Conservation (phyloP, 495 filamentous ascomycete species). For the Xylaria venustula region DNA sequence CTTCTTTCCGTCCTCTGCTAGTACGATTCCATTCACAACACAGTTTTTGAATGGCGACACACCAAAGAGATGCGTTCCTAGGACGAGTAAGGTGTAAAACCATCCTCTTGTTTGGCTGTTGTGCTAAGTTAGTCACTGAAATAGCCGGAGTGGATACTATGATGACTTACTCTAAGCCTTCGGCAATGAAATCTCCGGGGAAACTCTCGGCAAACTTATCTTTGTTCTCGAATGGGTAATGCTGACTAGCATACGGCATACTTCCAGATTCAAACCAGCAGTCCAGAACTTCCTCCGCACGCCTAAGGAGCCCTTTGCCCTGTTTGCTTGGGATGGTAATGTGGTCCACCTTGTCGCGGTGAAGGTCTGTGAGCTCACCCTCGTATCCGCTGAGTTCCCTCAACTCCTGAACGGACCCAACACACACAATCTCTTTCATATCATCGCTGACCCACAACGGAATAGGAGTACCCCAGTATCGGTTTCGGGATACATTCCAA, state of each 20-base stretch:
- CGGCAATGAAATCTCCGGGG: slow-evolving; percentile 95
- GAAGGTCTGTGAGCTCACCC: slow-evolving; percentile 85
- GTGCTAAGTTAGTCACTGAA: slow-evolving; percentile 8
- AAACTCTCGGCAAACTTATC: slow-evolving; percentile 78
- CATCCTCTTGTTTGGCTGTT: slow-evolving; percentile 61
- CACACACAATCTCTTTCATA: slow-evolving; percentile 78
- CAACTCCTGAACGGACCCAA: slow-evolving; percentile 84
- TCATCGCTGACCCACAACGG: slow-evolving; percentile 93
- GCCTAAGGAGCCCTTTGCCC: slow-evolving; percentile 80
- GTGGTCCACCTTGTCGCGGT: slow-evolving; percentile 91
- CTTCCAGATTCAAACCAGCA: slow-evolving; percentile 92
- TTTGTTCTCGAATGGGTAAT: slow-evolving; percentile 93
- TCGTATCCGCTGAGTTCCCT: slow-evolving; percentile 82
- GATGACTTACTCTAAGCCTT: slow-evolving; percentile 81
- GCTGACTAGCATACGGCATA: slow-evolving; percentile 92
- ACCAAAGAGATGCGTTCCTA: slow-evolving; percentile 89
- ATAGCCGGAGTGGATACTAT: not conserved
- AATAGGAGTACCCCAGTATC: slow-evolving; percentile 96
- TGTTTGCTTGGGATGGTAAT: slow-evolving; percentile 94
- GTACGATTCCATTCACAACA: slow-evolving; percentile 93
- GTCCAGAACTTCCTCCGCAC: slow-evolving; percentile 92
- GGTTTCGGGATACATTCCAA: slow-evolving; percentile 94
- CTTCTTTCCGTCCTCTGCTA: slow-evolving; percentile 96
- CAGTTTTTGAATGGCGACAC: slow-evolving; percentile 93
- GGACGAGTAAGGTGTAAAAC: slow-evolving; percentile 92